Percentiles rank a stretch among this genome's conserved stretches.
Evolutionary conservation across 345 rosid species (phyloP).

Genomic region (Pistacia integerrima): DNA sequence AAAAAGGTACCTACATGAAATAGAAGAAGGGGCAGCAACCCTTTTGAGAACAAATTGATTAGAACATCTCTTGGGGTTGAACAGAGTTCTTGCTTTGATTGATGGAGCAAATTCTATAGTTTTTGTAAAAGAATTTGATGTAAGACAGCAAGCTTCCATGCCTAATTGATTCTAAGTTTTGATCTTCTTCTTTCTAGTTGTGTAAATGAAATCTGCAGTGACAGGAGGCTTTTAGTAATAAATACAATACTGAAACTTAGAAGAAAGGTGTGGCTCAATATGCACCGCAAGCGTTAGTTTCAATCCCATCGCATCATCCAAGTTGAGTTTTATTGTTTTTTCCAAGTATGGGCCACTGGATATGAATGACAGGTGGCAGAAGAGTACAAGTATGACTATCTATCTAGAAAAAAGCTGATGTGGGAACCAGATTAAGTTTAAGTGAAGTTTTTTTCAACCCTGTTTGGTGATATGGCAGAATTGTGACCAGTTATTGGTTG

Average conservation of each 20-base stretch:
- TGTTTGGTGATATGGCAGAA: constrained; percentile 34
- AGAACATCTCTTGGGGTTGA: constrained; percentile 39
- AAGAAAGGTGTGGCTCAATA: constrained; percentile 22
- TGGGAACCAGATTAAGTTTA: constrained; percentile 9
- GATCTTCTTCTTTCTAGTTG: not conserved
- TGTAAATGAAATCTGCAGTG: not conserved
- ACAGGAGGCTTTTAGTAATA: not conserved
- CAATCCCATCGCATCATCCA: constrained; percentile 20
- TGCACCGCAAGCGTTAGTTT: constrained; percentile 45
- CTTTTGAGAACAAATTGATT: constrained; percentile 35
- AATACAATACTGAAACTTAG: constrained; percentile 7
- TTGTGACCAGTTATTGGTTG: constrained; percentile 23
- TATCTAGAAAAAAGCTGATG: not conserved
- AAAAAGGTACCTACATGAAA: constrained; percentile 43
- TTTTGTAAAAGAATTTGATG: constrained; percentile 59
- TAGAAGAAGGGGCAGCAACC: constrained; percentile 37
- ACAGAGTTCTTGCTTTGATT: constrained; percentile 41
- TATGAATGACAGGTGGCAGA: constrained; percentile 42
- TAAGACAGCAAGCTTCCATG: constrained; percentile 80
- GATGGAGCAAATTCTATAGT: constrained; percentile 41
- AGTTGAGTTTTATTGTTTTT: constrained; percentile 18
- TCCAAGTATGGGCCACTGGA: constrained; percentile 45
- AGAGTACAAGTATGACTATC: not conserved
- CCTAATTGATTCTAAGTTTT: not conserved
- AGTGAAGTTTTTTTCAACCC: constrained; percentile 5